Percentiles rank a stretch among this genome's conserved stretches.
phyloP scores from a whole-genome alignment of 169 alveolate genomes.

The Plasmodium blacklocki region DNA sequence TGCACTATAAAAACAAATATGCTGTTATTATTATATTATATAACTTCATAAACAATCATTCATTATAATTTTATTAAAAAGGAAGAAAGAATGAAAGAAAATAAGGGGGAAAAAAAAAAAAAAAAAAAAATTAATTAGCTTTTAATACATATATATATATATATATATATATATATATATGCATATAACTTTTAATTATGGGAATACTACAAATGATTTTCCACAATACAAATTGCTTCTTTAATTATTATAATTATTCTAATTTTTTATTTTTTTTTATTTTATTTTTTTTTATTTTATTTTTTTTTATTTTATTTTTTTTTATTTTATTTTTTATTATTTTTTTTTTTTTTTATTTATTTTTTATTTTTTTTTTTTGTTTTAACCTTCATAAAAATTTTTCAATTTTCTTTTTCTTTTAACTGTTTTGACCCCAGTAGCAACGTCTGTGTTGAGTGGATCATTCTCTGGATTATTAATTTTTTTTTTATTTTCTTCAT shows the following conservation, averaged over 20 bases:
- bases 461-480: neutral
- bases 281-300: neutral
- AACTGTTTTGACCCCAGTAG: slow-evolving; percentile 3
- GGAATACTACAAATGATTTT: too few relatives aligned
- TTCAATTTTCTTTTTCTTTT: slow-evolving; percentile 47
- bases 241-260: too few relatives aligned
- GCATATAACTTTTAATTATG: too few relatives aligned
- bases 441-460: neutral
- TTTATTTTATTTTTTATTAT: too few relatives aligned
- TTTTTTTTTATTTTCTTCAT: slow-evolving; percentile 45
- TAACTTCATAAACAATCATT: too few relatives aligned
- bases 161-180: neutral
- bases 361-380: neutral
- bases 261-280: too few relatives aligned
- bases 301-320: too few relatives aligned
- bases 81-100: neutral
- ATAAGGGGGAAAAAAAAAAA: neutral
- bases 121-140: neutral
- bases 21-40: too few relatives aligned
- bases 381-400: slow-evolving; percentile 43
- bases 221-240: too few relatives aligned
- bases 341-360: too few relatives aligned
- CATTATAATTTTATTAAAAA: neutral
- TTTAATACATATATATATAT: neutral
- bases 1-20: too few relatives aligned